Percentiles rank a stretch among this genome's conserved stretches.
These are phyloP conservation scores for Lasiodiplodia sp. DNA, from an alignment of 2,329 filamentous ascomycete genomes.

Conservation along the genomic window DNA sequence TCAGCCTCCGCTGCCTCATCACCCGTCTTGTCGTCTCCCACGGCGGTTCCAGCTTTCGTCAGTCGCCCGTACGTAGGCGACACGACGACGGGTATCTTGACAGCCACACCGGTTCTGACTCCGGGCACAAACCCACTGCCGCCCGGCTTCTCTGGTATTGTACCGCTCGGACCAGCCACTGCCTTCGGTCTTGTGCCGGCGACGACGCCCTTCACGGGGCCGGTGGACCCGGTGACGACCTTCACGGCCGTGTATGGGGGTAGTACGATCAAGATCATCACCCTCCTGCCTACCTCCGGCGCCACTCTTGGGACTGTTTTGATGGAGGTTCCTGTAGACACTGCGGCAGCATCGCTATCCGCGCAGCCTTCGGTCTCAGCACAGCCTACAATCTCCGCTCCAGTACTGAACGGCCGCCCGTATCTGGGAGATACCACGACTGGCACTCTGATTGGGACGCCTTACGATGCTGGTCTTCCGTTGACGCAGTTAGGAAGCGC, in stretches of 20 bases:
- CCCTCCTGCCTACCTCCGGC: no score
- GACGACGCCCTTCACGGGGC: neutral
- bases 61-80: neutral
- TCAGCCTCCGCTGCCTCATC: no score
- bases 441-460: neutral
- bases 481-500: no score
- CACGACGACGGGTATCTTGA: neutral
- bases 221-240: neutral
- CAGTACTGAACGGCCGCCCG: neutral
- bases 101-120: neutral
- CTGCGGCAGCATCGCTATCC: no score
- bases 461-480: no score
- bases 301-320: no score
- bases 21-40: no score
- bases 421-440: neutral
- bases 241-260: no score
- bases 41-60: neutral
- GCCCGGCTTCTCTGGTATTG: neutral
- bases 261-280: no score
- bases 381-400: no score
- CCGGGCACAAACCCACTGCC: no score
- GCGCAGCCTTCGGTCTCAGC: no score
- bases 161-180: neutral
- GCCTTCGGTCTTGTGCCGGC: neutral
- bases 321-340: neutral